Base-by-base conservation (phyloP, 2,329 filamentous ascomycete genomes). In the Ophiostoma montium region DNA sequence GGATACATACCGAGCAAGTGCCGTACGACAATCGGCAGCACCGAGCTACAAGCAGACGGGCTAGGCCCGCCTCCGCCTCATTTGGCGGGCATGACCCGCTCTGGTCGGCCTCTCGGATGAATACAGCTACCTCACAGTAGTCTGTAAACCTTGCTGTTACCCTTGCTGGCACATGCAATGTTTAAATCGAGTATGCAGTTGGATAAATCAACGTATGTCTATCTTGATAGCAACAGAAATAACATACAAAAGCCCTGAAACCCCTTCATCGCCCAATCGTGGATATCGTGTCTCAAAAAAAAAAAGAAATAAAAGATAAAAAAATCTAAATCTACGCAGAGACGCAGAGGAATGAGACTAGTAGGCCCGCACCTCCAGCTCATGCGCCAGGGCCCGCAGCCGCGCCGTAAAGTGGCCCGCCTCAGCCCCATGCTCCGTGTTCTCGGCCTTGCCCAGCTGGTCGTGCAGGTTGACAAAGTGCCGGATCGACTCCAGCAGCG, bases 401-500 rank as follows among this genome's bases (percentile, higher is more conserved):
- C 65, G 62, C 31, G 62, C 61, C 11, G 64, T 59, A 30, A 65
- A 67, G 12, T 61, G 61, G 52, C 56, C 38, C 39, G 58, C 49
- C 50, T 60, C 53, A 35, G 60, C 51, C 43, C 57, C 53, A 62
- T 63, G 60, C 59, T 69, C 56, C 55, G 57, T 49, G 16, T 61
- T 59, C 41, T 63, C 55, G 7, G 58, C 64, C 54, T 65, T 67
- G 47, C 65, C 68, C 49, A 75, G 70, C 49, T 74, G 68, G 49
- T 69, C 67, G 51, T 76, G 69, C 57, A 76, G 66, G 13, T 62
- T 62, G 52, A 74, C 70, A 52, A 78, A 78, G 51, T 77, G 72
- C 32, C 69, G 67, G 48, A 79, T 72, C 8, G 74, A 75, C 49
- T 67, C 67, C 38, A 75, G 62, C 13, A 79, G 57, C 13, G 67